These are phyloP conservation scores for Chrysopogon serrulatus DNA, from an alignment of 176 grass and related monocot genomes.

Conservation along the genomic window DNA sequence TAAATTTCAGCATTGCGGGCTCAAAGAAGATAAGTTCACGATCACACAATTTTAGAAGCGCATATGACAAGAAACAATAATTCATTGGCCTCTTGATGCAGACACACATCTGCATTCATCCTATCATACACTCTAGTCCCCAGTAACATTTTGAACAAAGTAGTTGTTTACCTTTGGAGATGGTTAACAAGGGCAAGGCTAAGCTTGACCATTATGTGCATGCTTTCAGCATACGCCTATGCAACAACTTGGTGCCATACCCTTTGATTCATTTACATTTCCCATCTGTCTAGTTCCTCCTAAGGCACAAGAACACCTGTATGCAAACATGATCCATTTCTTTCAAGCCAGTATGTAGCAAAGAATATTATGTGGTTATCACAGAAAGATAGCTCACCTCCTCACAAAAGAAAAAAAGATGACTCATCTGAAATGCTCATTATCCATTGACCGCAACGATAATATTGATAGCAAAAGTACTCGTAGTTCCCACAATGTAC, in stretches of 20 bases:
- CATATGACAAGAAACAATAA: neutral
- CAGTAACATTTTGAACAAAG: neutral
- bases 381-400: conserved; percentile 25
- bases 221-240: conserved; percentile 27
- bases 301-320: conserved; percentile 49
- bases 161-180: conserved; percentile 47
- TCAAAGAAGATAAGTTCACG: no score
- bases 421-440: conserved; percentile 90
- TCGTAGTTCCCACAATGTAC: conserved; percentile 58
- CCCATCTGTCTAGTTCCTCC: conserved; percentile 65
- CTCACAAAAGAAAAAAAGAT: no score
- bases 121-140: no score
- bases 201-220: no score
- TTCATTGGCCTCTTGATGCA: neutral
- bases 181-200: conserved; percentile 53
- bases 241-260: conserved; percentile 31
- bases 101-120: neutral
- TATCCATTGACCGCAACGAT: conserved; percentile 57
- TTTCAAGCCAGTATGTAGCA: no score
- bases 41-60: neutral
- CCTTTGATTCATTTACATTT: conserved; percentile 54
- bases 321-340: neutral
- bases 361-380: neutral
- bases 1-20: no score
- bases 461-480: conserved; percentile 73